Evolutionary conservation across 1,284 basidiomycete species (phyloP).

Genomic region (Ganoderma sinense): DNA sequence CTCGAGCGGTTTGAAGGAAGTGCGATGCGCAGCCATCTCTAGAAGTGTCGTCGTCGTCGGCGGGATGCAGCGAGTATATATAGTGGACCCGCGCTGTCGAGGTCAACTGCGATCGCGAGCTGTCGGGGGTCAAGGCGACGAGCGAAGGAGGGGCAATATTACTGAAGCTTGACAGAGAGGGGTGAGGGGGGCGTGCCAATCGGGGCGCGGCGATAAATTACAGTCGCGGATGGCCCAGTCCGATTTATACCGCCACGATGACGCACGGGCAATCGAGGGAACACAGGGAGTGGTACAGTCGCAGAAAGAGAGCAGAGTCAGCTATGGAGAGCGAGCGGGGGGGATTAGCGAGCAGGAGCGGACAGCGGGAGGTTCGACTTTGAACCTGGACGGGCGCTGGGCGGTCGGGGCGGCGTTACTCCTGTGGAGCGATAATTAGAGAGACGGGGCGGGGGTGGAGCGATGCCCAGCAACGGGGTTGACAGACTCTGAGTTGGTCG

Average conservation of each 20-base stretch:
- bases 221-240: not conserved
- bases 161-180: not conserved
- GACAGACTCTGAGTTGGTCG: not conserved
- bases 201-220: not conserved
- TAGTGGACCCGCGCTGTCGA: not conserved
- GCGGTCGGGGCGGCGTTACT: not conserved
- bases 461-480: slow-evolving; percentile 1
- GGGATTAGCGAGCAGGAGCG: not conserved
- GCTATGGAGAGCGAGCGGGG: not conserved
- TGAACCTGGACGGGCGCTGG: not conserved
- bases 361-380: not conserved
- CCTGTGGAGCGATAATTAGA: not conserved
- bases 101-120: not conserved
- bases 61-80: not conserved
- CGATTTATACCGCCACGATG: not conserved
- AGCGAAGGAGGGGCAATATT: too few species aligned
- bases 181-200: not conserved
- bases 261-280: not conserved
- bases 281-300: not conserved
- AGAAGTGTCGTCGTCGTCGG: not conserved
- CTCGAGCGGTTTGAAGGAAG: slow-evolving; percentile 19
- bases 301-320: not conserved
- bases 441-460: not conserved
- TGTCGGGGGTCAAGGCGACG: not conserved
- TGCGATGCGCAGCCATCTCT: not conserved